Percentiles rank a stretch among this genome's conserved stretches.
phyloP scores from a whole-genome alignment of 805 yeast species.

The Suhomyces sp. region DNA sequence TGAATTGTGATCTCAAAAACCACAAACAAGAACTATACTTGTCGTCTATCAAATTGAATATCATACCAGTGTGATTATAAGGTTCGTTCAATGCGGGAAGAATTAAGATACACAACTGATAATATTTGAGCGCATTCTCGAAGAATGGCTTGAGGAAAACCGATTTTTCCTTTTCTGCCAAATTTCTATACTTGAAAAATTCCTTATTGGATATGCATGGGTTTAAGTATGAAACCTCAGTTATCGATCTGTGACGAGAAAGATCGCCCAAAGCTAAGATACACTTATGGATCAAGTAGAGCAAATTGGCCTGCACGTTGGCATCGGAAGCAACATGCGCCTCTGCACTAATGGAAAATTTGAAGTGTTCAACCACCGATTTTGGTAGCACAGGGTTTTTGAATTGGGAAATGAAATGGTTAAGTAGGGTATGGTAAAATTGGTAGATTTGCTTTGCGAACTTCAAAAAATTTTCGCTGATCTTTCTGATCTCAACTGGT shows the following conservation, averaged over 20 bases:
- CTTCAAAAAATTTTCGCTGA: conserved; percentile 51
- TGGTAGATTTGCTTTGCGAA: conserved; percentile 44
- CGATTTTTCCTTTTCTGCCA: conserved; percentile 30
- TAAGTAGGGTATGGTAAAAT: conserved; percentile 47
- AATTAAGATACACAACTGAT: conserved; percentile 51
- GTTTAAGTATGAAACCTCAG: conserved; percentile 44
- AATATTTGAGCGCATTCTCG: conserved; percentile 28
- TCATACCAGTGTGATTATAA: conserved; percentile 55
- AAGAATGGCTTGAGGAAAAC: conserved; percentile 32
- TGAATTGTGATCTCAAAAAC: conserved; percentile 53
- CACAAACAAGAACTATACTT: conserved; percentile 49
- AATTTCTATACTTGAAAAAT: conserved; percentile 31
- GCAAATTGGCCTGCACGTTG: conserved; percentile 26
- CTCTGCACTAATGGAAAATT: conserved; percentile 17
- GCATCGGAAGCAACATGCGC: conserved; percentile 11
- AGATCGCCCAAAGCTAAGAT: conserved; percentile 55
- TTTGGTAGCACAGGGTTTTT: conserved; percentile 34
- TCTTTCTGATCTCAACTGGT: conserved; percentile 55
- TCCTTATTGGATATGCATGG: conserved; percentile 27
- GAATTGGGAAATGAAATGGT: conserved; percentile 35
- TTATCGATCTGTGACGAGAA: conserved; percentile 52
- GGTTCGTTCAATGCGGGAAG: conserved; percentile 70
- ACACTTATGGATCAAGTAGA: conserved; percentile 48
- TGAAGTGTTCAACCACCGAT: conserved; percentile 27
- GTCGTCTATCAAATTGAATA: conserved; percentile 39